A percentile compares a stretch with the other conserved stretches of the same genome.
These are phyloP conservation scores for Yarrowia porcina DNA, from an alignment of 805 yeast genomes.

Conservation along the genomic window DNA sequence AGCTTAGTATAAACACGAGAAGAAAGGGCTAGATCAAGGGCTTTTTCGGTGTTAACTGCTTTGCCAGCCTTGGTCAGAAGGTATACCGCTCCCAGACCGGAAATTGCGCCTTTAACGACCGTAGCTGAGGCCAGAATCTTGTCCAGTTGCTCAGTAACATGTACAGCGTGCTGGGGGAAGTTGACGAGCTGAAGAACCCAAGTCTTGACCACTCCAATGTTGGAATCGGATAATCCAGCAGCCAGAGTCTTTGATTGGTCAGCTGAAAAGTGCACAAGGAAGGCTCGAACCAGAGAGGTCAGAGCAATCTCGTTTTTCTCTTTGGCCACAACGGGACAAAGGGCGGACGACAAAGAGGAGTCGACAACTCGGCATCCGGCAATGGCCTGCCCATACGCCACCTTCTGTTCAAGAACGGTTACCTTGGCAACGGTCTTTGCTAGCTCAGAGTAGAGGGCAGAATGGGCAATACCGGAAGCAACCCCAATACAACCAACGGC, in stretches of 20 bases:
- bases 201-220: background rate
- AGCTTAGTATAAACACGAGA: conserved; percentile 20
- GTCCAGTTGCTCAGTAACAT: background rate
- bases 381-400: conserved; percentile 5
- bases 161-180: background rate
- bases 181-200: conserved; percentile 3
- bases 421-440: background rate
- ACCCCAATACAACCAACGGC: background rate
- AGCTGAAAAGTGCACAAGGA: background rate
- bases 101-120: background rate
- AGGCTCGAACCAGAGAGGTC: background rate
- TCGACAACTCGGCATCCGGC: background rate
- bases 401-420: conserved; percentile 2
- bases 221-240: background rate
- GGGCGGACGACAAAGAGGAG: background rate
- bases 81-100: conserved; percentile 5
- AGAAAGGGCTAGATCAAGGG: conserved; percentile 15
- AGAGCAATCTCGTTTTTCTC: conserved; percentile 17
- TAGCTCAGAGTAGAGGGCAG: background rate
- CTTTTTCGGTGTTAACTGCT: background rate
- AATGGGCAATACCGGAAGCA: background rate
- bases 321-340: conserved; percentile 1
- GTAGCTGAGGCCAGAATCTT: background rate
- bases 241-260: conserved; percentile 1
- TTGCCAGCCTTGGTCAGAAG: background rate